Percentiles rank a stretch among this genome's conserved stretches.
Conservation (phyloP, 148 eudicot species). For the Arbutus unedo region DNA sequence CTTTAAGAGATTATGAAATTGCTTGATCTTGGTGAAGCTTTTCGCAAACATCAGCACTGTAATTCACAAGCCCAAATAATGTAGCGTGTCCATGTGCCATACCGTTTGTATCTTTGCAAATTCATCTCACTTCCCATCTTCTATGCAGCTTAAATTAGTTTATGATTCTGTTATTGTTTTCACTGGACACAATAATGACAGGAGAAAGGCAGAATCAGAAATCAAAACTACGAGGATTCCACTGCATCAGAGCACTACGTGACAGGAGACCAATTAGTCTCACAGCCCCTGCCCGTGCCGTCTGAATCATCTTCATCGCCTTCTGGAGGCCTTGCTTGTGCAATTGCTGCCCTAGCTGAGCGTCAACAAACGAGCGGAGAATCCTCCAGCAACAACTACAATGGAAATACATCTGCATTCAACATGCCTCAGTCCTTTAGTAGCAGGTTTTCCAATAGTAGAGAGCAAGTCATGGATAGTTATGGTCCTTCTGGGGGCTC, state of each 20-base stretch:
- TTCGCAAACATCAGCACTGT: not conserved
- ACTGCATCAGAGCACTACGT: conserved; percentile 37
- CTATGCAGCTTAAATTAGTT: not conserved
- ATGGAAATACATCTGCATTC: conserved; percentile 27
- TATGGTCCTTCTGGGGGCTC: conserved; percentile 27
- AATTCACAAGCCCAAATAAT: not conserved
- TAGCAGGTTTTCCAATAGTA: conserved; percentile 43
- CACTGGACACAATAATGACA: conserved; percentile 19
- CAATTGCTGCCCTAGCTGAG: conserved; percentile 93
- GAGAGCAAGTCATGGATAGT: conserved; percentile 24
- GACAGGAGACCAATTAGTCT: conserved; percentile 33
- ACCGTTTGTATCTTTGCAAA: not conserved
- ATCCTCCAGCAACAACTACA: conserved; percentile 35
- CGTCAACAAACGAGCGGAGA: conserved; percentile 67
- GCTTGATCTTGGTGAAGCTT: conserved; percentile 2
- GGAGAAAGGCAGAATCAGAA: conserved; percentile 58
- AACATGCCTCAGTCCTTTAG: conserved; percentile 50
- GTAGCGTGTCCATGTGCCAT: not conserved
- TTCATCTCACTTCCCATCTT: not conserved
- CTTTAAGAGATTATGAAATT: not conserved
- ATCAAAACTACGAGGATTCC: conserved; percentile 29
- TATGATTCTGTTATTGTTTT: not conserved
- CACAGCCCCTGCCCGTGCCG: conserved; percentile 32
- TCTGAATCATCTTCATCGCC: conserved; percentile 75
- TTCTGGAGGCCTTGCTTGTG: conserved; percentile 91